Evolutionary conservation across 371 early-diverging fungal genomes (phyloP), one percentile per base, ranked within the genome.

Genomic region (Actinomortierella ambigua): DNA sequence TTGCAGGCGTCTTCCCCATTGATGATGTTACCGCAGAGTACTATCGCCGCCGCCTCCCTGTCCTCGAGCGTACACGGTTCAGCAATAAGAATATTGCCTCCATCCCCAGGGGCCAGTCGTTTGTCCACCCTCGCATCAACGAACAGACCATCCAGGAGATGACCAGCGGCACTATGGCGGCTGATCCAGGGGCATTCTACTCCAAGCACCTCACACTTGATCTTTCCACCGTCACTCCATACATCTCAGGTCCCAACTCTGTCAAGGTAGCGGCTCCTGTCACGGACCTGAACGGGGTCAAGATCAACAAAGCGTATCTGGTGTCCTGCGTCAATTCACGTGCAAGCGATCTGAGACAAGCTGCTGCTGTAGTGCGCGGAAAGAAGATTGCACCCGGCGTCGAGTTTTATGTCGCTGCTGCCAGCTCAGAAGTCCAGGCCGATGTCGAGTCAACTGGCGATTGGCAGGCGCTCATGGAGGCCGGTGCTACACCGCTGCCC

Each of bases 331-430:
- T 90, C 62, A 98, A 98, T 76, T 93, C 97, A 3, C 91, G 98
- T 43, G 89, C 86, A 5, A 79, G 85, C 47, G 98, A 98, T 78
- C 75, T 98, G 22, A 83, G 85, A 18, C 90, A 91, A 54, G 98
- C 98, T 7, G 97, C 97, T n/a, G 77, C 82, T 11, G 90, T 95
- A 2, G 77, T 95, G 8, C 85, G 83, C 22, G 91, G 88, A 11
- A 79, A 85, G 51, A 90, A 88, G 76, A 84, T 95, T 54, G 88
- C 88, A 13, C 82, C 81, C 27, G 91, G 90, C n/a, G 96, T 97
- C n/a, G 89, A 96, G 59, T 94, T 95, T 67, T 98, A 98, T 68
- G 85, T 98, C 11, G 96, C 97, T 15, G 95, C 98, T 6, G 98
- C 98, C 20, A 90, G 90, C 52, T 89, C 87, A 50, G 91, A 93